Base-by-base conservation (phyloP, 768 basidiomycete genomes). In the Tricholoma saponaceum region DNA sequence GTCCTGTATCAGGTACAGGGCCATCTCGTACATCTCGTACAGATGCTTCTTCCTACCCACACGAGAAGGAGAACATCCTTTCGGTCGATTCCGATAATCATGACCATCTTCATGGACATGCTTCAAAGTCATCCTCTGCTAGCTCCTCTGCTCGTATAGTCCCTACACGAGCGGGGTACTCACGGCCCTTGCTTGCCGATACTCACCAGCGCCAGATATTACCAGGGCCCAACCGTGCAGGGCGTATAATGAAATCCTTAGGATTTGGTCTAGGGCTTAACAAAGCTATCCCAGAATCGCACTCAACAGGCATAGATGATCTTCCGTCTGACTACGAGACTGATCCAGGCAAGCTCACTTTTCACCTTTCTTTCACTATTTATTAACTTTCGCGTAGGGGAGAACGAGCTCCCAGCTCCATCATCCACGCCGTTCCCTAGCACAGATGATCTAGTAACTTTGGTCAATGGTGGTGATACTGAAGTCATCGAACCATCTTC, bases 11-110 rank as follows among this genome's bases (percentile, higher is more conserved):
- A 2, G 25, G 20, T 13, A 20, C 39, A 16, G 53, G n/a, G 6
- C 23, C 60, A 10, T 44, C 54, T 28, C 60, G 63, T 30, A 37
- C 56, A 9, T 54, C 60, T 12, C 64, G 64, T 55, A 20, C 65
- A 8, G 70, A 75, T 59, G 10, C 30, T 67, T 18, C 68, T 69
- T 20, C 78, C 13, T 54, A 54, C 25, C 52, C 74, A 54, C 79
- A 81, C 52, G 81, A 81, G 62, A 81, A 81, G 65, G 81, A 77
- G 66, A 81, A 76, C 63, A 75, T 77, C 56, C 68, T 57, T 56
- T 54, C 59, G 1, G 76, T 67, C 57, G 78, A 67, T 69, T 72
- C 66, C 35, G 77, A 76, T 18, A 18, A 30, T 8, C 16, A 28
- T 6, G 26, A 28, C 30, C 30, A 32, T 32, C 30, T 32, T 32